Evolutionary conservation across 768 basidiomycete species (phyloP), one percentile per base, ranked within the genome.

Genomic region (Amanita fuliginea): DNA sequence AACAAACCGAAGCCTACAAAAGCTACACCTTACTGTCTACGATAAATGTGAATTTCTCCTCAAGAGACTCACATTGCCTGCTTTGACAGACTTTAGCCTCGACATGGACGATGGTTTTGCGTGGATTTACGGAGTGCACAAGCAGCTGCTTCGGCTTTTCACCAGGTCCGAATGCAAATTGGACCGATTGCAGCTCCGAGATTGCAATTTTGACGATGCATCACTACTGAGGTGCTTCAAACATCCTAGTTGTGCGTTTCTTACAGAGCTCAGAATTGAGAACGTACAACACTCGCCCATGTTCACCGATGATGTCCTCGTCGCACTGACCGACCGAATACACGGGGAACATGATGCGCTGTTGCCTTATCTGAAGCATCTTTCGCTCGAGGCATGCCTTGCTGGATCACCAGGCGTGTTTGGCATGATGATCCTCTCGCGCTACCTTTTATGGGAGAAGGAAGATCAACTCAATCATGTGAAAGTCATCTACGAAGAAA

Each of bases 111-210:
- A 24, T 19, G 26, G 26, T 16, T 18, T 16, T 8, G 28, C n/a
- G 13, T 14, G 11, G 5, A 3, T 16, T 3, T 14, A 26, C 28
- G 19, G 7, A 37, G 36, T 49, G n/a, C 47, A 41, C 22, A 32
- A 39, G n/a, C 13, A 41, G 10, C 37, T 49, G 10, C n/a, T 41
- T n/a, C 36, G 39, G 16, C 19, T 49, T 16, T 42, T 49, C 37
- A 42, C n/a, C 24, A 19, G 41, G n/a, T 49, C 48, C 14, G 24
- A 49, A 49, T 49, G 48, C 33, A 41, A 49, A 24, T 32, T 49
- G 6, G 41, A 33, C 16, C 37, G 39, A 26, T 28, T 49, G n/a
- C 8, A 9, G 5, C 28, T 49, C 14, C 10, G 24, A 22, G 18
- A 49, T 16, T 40, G 47, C 18, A 26, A 39, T 11, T 49, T 49